Evolutionary conservation across 2,329 filamentous ascomycete species (phyloP).

Genomic region (Sporothrix brasiliensis): DNA sequence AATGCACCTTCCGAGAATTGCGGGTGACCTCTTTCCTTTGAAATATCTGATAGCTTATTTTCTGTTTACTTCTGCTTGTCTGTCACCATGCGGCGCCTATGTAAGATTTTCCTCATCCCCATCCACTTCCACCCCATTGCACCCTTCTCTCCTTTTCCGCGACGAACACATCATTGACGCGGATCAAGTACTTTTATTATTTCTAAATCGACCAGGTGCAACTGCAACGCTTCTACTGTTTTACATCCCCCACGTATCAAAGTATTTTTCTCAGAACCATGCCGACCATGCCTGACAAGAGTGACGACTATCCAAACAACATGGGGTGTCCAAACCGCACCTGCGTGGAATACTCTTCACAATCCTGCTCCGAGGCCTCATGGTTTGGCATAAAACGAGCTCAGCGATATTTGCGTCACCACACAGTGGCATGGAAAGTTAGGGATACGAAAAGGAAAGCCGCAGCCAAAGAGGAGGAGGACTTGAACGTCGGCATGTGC

Average conservation of each 20-base stretch:
- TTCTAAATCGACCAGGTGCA: background rate
- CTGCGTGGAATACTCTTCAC: background rate
- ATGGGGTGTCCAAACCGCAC: background rate
- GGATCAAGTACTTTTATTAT: background rate
- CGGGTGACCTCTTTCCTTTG: background rate
- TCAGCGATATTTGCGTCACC: no score
- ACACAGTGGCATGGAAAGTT: no score
- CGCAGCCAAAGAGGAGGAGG: no score
- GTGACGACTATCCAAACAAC: background rate
- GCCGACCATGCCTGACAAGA: background rate
- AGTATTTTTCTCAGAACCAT: background rate
- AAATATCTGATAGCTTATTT: background rate
- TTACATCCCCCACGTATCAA: background rate
- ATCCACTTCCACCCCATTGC: background rate
- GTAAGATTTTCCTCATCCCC: no score
- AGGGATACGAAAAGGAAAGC: no score
- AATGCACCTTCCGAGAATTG: background rate
- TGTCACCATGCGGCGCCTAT: background rate
- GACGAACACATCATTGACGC: background rate
- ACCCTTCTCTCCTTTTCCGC: no score
- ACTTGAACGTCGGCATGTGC: no score
- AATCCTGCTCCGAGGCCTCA: no score
- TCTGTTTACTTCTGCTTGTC: constrained; percentile 11
- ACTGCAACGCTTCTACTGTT: background rate
- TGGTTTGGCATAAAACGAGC: no score